Evolutionary conservation across 2,329 filamentous ascomycete species (phyloP).

Genomic region (Alternaria novae-zelandiae): DNA sequence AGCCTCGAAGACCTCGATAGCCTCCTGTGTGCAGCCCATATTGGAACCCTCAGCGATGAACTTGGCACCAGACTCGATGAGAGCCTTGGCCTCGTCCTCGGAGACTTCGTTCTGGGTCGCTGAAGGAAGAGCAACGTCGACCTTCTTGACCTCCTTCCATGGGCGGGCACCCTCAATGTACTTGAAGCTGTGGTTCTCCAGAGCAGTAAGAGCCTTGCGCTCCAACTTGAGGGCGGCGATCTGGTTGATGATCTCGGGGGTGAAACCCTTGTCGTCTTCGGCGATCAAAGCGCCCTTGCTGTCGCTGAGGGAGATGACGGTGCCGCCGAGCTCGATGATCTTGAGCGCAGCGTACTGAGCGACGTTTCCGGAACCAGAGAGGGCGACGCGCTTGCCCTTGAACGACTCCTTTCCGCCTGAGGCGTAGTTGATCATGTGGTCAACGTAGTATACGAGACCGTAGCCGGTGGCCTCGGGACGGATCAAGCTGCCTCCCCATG

Average conservation of each 20-base stretch:
- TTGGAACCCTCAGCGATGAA: constrained; percentile 97
- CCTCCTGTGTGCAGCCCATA: constrained; percentile 97
- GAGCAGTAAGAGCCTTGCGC: constrained; percentile 79
- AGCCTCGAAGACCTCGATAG: constrained; percentile 90
- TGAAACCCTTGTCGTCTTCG: constrained; percentile 73
- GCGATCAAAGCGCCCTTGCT: constrained; percentile 84
- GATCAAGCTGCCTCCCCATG: constrained; percentile 93
- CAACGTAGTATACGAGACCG: constrained; percentile 79
- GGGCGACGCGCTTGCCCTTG: constrained; percentile 88
- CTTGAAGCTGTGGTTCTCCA: constrained; percentile 74
- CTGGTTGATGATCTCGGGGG: constrained; percentile 75
- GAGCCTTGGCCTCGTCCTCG: constrained; percentile 83
- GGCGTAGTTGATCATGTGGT: constrained; percentile 73
- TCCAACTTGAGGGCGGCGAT: constrained; percentile 88
- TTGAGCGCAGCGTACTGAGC: constrained; percentile 98
- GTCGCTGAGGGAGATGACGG: constrained; percentile 91
- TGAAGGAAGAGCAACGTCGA: constrained; percentile 90
- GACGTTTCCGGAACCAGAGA: constrained; percentile 97
- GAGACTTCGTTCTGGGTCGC: constrained; percentile 98
- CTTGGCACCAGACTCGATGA: constrained; percentile 76
- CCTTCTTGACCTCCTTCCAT: constrained; percentile 86
- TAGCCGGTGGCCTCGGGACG: constrained; percentile 96
- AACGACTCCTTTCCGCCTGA: constrained; percentile 79
- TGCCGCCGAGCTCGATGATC: constrained; percentile 92
- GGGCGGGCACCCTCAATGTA: constrained; percentile 88